Evolutionary conservation across 2,329 filamentous ascomycete genomes (phyloP).

Genomic region (Periconia macrospinosa): DNA sequence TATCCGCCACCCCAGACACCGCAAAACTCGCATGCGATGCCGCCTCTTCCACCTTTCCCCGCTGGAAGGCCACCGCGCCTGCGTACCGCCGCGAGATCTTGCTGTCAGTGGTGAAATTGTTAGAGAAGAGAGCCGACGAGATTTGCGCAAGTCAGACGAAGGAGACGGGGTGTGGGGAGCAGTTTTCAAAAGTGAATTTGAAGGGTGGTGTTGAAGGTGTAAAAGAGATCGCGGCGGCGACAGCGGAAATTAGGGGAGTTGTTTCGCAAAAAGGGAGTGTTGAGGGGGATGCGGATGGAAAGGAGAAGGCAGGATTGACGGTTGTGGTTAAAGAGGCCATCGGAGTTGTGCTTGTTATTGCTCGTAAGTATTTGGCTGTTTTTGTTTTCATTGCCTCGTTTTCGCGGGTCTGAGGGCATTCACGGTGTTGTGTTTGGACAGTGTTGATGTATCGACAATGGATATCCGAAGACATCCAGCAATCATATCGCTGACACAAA

Average conservation of each 20-base stretch:
- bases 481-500: too few relatives aligned
- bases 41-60: slow-evolving; percentile 65
- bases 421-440: too few relatives aligned
- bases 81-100: slow-evolving; percentile 67
- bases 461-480: too few relatives aligned
- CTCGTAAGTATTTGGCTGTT: too few relatives aligned
- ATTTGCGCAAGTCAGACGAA: slow-evolving; percentile 60
- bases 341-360: slow-evolving; percentile 75
- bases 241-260: slow-evolving; percentile 35
- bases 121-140: slow-evolving; percentile 61
- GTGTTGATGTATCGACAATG: slow-evolving; percentile 4
- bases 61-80: slow-evolving; percentile 67
- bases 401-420: too few relatives aligned
- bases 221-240: slow-evolving; percentile 49
- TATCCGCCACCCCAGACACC: slow-evolving; percentile 56
- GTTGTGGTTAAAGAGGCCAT: slow-evolving; percentile 72
- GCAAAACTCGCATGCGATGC: slow-evolving; percentile 58
- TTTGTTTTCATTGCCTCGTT: too few relatives aligned
- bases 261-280: slow-evolving; percentile 50
- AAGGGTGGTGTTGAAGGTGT: slow-evolving; percentile 42
- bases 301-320: slow-evolving; percentile 54
- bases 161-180: slow-evolving; percentile 55
- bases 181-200: slow-evolving; percentile 41
- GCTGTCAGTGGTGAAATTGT: slow-evolving; percentile 65
- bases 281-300: slow-evolving; percentile 6